Base-by-base conservation (phyloP, 2,329 filamentous ascomycete species). In the Curvularia sp. region DNA sequence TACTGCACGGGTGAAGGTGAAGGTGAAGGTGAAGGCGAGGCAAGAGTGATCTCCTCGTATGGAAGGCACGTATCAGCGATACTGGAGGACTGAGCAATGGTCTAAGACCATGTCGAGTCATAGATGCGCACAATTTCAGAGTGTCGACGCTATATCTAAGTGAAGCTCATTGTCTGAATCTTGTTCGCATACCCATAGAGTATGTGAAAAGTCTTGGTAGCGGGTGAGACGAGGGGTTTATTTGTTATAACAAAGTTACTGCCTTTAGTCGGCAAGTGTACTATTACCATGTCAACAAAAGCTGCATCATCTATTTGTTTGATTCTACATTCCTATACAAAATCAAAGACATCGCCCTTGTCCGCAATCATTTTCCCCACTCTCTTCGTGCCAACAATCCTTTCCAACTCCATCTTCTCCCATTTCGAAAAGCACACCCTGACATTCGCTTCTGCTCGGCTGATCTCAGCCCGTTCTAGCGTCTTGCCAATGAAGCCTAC, bases 261-360 rank as follows among this genome's bases (percentile, higher is more conserved):
- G n/a, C n/a, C n/a, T n/a, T n/a, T n/a, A n/a, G n/a, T n/a, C n/a
- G n/a, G 15, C 34, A 13, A 27, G 23, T 5, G 1, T 5, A 6
- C 9, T 32, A 5, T 3, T 32, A 15, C 25, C 8, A 38, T 21
- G 15, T 13, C 28, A 21, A 25, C 30, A 6, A 32, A 9, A 5
- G n/a, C n/a, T 9, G 6, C 15, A 34, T 47, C 38, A 12, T 42
- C 12, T 42, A 15, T 25, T 42, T 25, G 30, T 15, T 19, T 25
- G 13, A 43, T 27, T 9, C 8, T 43, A 27, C 21, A 42, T 30
- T 4, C 25, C 42, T 65, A 97, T 60, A 96, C 83, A 83, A 98
- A 98, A 74, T 97, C 93, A 85, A 98, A 99, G 1, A 91, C 95
- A 84, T 98, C 94, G 3, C 86, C 86, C 72, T 86, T 87, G 68